A percentile compares a stretch with the other conserved stretches of the same genome.
Evolutionary conservation across 2,329 filamentous ascomycete species (phyloP).

Genomic region (Alternaria sp.): DNA sequence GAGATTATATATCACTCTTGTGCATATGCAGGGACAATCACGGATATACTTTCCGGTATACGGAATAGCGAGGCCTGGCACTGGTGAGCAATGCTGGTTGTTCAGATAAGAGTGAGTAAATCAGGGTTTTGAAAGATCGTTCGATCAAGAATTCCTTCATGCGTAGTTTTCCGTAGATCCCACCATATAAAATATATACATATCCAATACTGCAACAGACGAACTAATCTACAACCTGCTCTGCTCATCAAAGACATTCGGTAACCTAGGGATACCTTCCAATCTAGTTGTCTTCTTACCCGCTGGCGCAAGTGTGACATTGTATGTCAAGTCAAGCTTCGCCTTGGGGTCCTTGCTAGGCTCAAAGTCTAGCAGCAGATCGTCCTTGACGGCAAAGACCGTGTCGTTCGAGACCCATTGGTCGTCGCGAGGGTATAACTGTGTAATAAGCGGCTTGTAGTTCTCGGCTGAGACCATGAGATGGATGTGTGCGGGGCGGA

Average conservation of each 20-base stretch:
- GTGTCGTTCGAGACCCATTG: conserved; percentile 64
- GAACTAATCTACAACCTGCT: conserved; percentile 28
- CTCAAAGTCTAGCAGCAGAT: conserved; percentile 64
- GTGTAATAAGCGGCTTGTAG: conserved; percentile 63
- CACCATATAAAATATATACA: conserved; percentile 21
- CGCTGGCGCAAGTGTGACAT: conserved; percentile 62
- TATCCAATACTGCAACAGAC: conserved; percentile 11
- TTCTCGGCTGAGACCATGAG: conserved; percentile 61
- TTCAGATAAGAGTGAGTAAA: not conserved
- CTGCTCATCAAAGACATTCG: conserved; percentile 33
- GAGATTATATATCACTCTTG: conserved; percentile 5
- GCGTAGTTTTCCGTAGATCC: not conserved
- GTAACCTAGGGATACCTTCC: conserved; percentile 41
- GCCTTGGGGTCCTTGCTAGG: conserved; percentile 61
- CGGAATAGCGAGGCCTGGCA: not conserved
- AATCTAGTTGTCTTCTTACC: conserved; percentile 39
- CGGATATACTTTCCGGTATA: conserved; percentile 7
- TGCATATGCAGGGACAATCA: conserved; percentile 4
- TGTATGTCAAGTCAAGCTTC: conserved; percentile 65
- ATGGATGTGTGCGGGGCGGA: conserved; percentile 68
- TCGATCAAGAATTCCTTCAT: not conserved
- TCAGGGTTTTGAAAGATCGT: not conserved
- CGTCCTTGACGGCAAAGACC: conserved; percentile 68
- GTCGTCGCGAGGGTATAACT: conserved; percentile 66
- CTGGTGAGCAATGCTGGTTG: not conserved